Base-by-base conservation (phyloP, 495 filamentous ascomycete species). In the Podospora anserina region DNA sequence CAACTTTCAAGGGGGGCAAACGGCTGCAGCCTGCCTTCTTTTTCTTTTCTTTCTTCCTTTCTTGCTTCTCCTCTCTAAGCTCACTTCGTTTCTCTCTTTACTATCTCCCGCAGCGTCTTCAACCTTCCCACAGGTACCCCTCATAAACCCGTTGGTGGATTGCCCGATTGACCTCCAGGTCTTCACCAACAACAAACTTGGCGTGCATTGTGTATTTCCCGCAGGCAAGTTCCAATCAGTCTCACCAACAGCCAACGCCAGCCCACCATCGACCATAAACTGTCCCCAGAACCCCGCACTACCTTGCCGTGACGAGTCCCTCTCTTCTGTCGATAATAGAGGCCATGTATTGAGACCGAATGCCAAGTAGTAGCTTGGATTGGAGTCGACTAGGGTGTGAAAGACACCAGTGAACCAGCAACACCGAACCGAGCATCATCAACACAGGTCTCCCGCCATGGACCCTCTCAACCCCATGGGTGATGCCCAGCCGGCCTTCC, bases 401-500 rank as follows among this genome's bases (percentile, higher is more conserved):
- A 11, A 49, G 3, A 49, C 9, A 49, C 39, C 39, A 6, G 15
- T 16, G 2, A 2, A 49, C 9, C 15, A 49, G 39, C 7, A 5
- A 49, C 39, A 49, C 39, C 9, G 39, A 49, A 16, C 39, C 9
- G 39, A 49, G 6, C 39, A 11, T 16, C 39, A 16, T 11, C 39
- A 11, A 18, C 15, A 49, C 39, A 9, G 30, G 7, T 1, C 9
- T 49, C 39, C 18, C 66, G 70, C 60, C 68, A 86, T 87, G 84
- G 83, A 84, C 55, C 78, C 80, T 19, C 77, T 83, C 68, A 71
- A 83, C 20, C 82, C 82, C 39, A 74, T 77, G 71, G 78, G 80
- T 64, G 77, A 78, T 73, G 74, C 83, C 61, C 78, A 58, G 75
- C 69, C 73, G 60, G 81, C 85, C 63, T 80, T 88, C 69, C 87